phyloP scores from a whole-genome alignment of 306 rosid genomes.

The Prinsepia uniflora region DNA sequence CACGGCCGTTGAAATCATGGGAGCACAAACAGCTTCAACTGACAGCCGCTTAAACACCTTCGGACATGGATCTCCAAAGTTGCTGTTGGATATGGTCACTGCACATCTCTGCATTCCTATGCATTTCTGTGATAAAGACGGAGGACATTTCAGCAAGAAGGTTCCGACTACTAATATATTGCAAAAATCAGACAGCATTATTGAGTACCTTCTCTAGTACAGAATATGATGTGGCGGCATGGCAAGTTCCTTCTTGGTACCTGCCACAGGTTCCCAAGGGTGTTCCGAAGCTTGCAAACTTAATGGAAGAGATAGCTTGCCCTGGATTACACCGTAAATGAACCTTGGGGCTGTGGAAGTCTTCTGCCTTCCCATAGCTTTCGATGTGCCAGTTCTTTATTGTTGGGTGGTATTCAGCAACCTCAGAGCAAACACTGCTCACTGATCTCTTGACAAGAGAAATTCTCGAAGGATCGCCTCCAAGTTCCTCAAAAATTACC shows the following conservation, averaged over 20 bases:
- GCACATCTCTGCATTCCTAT: conserved; percentile 71
- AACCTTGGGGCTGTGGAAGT: conserved; percentile 78
- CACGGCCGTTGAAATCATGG: conserved; percentile 25
- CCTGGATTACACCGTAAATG: conserved; percentile 78
- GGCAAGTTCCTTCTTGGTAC: conserved; percentile 87
- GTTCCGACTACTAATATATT: background rate
- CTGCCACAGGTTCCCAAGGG: conserved; percentile 92
- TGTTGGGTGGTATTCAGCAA: conserved; percentile 85
- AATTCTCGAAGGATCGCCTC: conserved; percentile 84
- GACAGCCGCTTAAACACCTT: conserved; percentile 87
- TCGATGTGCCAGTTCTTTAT: conserved; percentile 94
- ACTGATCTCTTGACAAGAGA: conserved; percentile 81
- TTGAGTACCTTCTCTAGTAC: conserved; percentile 69
- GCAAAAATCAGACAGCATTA: conserved; percentile 14
- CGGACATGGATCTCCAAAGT: conserved; percentile 97
- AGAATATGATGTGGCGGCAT: conserved; percentile 62
- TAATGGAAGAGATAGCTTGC: conserved; percentile 75
- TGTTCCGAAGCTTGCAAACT: conserved; percentile 98
- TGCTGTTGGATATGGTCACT: conserved; percentile 79
- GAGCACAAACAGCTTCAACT: conserved; percentile 88
- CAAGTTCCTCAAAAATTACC: conserved; percentile 93
- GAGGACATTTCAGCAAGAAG: conserved; percentile 11
- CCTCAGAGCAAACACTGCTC: conserved; percentile 76
- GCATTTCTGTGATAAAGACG: conserved; percentile 61
- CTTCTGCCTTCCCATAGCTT: conserved; percentile 71